Base-by-base conservation (phyloP, 2,329 filamentous ascomycete genomes). In the Fusarium tuaranense region DNA sequence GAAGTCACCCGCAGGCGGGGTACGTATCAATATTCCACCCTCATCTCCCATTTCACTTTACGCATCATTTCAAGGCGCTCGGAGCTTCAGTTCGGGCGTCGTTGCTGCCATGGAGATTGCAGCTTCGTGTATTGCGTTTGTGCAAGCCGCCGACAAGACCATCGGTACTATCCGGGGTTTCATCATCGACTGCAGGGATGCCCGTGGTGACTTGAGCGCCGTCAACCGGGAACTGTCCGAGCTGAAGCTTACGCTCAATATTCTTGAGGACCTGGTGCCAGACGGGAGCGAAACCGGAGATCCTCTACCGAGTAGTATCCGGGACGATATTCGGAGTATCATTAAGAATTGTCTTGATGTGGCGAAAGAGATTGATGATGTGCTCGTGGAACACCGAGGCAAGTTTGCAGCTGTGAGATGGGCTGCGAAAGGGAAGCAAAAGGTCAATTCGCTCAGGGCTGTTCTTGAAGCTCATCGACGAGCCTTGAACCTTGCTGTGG, bases 111-210 rank as follows among this genome's bases (percentile, higher is more conserved):
- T 71, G 69, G 68, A 57, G 8, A 38, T 71, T 13, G 69, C 55
- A 5, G 64, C 69, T 6, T 46, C 62, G 0, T 71, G 68, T 9
- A 53, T 71, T 2, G 69, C 62, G 10, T 36, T 71, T n/a, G 55
- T 53, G 3, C 68, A 71, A 44, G 51, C 18, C 10, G 62, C 68
- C 0, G 68, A 71, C 30, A 57, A 53, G 27, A 46, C 63, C 1
- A 59, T 38, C 2, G 32, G 25, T 0, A n/a, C 46, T 5, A 46
- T 71, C 16, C 58, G 38, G 5, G 5, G 38, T 1, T 68, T 71
- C 5, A 25, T 44, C 1, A 10, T 14, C 6, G 48, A 67, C 18
- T 68, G 57, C 10, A 53, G 51, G n/a, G 63, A 68, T 10, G 63
- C 63, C 4, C 53, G 32, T 7, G 27, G 4, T 2, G 69, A 71